phyloP scores from a whole-genome alignment of 371 early-diverging fungal genomes.

The Quaeritorhiza haematococci region DNA sequence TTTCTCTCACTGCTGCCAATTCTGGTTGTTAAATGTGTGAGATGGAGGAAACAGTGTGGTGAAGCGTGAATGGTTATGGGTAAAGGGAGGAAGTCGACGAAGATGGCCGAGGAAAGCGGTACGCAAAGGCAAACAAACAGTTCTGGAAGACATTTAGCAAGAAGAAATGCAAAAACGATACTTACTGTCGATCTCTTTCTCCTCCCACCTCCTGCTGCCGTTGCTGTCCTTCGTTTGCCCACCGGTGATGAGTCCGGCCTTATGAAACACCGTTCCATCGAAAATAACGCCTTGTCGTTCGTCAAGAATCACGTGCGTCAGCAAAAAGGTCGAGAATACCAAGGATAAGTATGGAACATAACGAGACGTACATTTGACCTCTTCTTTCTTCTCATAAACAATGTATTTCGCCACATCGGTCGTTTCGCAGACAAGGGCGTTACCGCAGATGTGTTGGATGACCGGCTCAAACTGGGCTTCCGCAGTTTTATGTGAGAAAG shows the following conservation, averaged over 20 bases:
- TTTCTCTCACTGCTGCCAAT: conserved; percentile 64
- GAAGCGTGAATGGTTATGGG: not conserved
- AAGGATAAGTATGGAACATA: conserved; percentile 2
- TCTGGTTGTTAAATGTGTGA: no score
- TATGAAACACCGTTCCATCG: conserved; percentile 93
- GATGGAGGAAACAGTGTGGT: not conserved
- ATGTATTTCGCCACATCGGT: conserved; percentile 79
- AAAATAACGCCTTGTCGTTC: conserved; percentile 68
- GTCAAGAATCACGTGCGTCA: not conserved
- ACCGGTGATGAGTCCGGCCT: conserved; percentile 93
- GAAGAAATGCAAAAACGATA: not conserved
- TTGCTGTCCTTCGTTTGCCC: conserved; percentile 16
- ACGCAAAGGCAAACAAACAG: not conserved
- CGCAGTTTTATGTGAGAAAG: conserved; percentile 4
- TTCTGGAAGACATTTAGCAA: not conserved
- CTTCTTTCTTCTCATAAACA: conserved; percentile 70
- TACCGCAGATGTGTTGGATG: conserved; percentile 83
- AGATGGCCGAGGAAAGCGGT: conserved; percentile 4
- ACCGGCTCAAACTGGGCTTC: conserved; percentile 74
- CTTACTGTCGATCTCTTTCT: conserved; percentile 70
- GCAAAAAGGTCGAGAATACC: conserved; percentile 1
- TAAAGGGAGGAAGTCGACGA: no score
- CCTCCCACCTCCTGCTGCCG: conserved; percentile 76
- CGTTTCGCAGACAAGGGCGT: conserved; percentile 83
- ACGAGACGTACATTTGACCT: conserved; percentile 66